Evolutionary conservation across 2,329 filamentous ascomycete species (phyloP).

Genomic region (Apiospora pterosperma): DNA sequence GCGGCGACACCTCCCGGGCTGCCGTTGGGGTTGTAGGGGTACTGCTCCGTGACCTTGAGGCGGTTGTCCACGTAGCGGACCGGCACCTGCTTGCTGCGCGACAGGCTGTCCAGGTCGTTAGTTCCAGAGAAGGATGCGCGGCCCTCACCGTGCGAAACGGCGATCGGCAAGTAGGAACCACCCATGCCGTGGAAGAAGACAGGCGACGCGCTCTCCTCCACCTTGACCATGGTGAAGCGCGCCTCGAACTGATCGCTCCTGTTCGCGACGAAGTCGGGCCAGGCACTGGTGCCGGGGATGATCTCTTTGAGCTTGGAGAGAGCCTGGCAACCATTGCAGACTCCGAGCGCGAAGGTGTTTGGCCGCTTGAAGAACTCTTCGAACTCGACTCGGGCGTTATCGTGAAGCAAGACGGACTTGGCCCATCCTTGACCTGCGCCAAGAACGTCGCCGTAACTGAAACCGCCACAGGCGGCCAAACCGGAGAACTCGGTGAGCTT

Average conservation of each 20-base stretch:
- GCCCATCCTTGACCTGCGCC: slow-evolving; percentile 98
- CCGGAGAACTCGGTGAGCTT: slow-evolving; percentile 82
- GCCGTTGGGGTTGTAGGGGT: slow-evolving; percentile 88
- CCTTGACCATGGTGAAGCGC: slow-evolving; percentile 79
- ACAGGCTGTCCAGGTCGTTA: slow-evolving; percentile 50
- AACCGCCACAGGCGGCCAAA: slow-evolving; percentile 91
- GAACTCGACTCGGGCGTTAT: slow-evolving; percentile 73
- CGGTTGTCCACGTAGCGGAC: slow-evolving; percentile 85
- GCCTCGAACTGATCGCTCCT: slow-evolving; percentile 86
- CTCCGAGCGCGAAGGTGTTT: slow-evolving; percentile 89
- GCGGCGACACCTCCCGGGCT: slow-evolving; percentile 72
- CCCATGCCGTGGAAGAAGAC: slow-evolving; percentile 91
- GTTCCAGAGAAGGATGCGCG: slow-evolving; percentile 67
- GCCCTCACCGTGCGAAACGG: slow-evolving; percentile 88
- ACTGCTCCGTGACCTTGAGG: slow-evolving; percentile 70
- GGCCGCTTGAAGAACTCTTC: slow-evolving; percentile 78
- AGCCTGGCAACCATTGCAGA: slow-evolving; percentile 98
- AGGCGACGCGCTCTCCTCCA: slow-evolving; percentile 62
- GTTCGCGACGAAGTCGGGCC: slow-evolving; percentile 87
- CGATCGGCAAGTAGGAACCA: slow-evolving; percentile 77
- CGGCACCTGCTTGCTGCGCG: slow-evolving; percentile 66
- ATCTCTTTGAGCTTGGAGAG: slow-evolving; percentile 77
- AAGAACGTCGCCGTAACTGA: slow-evolving; percentile 81
- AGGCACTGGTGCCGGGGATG: slow-evolving; percentile 78
- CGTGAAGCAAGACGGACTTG: slow-evolving; percentile 85